Evolutionary conservation across 805 yeast species (phyloP).

Genomic region (Hanseniaspora taiwanica): DNA sequence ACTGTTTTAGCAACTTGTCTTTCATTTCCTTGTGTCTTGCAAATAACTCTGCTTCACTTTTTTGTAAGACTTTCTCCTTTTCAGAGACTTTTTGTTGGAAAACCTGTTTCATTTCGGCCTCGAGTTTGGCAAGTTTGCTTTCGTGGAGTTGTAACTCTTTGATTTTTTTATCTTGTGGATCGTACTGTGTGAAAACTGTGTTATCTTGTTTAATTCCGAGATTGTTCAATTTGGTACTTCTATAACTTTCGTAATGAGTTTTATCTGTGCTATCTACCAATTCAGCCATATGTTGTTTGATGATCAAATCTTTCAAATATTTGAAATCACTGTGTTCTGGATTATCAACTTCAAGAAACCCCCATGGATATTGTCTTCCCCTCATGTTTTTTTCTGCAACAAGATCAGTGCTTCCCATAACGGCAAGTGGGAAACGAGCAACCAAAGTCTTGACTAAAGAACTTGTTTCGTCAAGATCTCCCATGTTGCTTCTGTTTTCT

Average conservation of each 20-base stretch:
- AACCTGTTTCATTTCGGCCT: constrained; percentile 89
- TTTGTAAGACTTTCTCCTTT: constrained; percentile 93
- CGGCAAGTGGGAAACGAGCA: constrained; percentile 77
- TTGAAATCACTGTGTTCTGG: constrained; percentile 88
- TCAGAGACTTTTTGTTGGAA: constrained; percentile 93
- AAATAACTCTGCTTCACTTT: constrained; percentile 92
- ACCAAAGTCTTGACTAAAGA: constrained; percentile 53
- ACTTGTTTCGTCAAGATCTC: constrained; percentile 72
- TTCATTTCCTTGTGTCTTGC: constrained; percentile 95
- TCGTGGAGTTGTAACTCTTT: constrained; percentile 90
- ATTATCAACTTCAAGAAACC: constrained; percentile 88
- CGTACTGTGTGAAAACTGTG: constrained; percentile 86
- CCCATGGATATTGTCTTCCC: constrained; percentile 96
- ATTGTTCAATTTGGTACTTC: constrained; percentile 64
- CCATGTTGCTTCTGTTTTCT: constrained; percentile 55
- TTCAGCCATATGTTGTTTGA: constrained; percentile 88
- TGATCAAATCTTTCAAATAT: constrained; percentile 72
- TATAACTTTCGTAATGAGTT: constrained; percentile 71
- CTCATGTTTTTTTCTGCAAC: constrained; percentile 48
- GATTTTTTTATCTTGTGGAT: constrained; percentile 82
- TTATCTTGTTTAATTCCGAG: constrained; percentile 90
- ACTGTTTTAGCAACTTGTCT: constrained; percentile 79
- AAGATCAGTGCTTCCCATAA: constrained; percentile 75
- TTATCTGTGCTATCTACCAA: constrained; percentile 75
- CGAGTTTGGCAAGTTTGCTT: constrained; percentile 87